Evolutionary conservation across 2,329 filamentous ascomycete genomes (phyloP).

Genomic region (Chaetomium sp.): DNA sequence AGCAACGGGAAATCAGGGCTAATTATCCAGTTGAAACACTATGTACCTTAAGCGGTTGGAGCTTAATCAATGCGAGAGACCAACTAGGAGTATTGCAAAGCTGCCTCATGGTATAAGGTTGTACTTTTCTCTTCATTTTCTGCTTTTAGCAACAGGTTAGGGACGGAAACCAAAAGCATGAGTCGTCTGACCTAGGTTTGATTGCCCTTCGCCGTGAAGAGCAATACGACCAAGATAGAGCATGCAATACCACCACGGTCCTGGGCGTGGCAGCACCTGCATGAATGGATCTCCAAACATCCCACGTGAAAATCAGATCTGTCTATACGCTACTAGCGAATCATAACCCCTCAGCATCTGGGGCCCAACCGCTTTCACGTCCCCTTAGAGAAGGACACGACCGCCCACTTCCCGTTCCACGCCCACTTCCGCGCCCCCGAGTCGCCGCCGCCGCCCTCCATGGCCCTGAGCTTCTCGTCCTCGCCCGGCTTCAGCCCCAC

Average conservation of each 20-base stretch:
- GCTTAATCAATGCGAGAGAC: too few species aligned
- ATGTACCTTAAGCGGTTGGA: too few species aligned
- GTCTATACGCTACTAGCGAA: background rate
- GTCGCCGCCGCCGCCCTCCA: slow-evolving; percentile 71
- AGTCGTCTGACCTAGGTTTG: too few species aligned
- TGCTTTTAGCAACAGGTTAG: too few species aligned
- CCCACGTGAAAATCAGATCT: background rate
- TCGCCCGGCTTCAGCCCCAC: slow-evolving; percentile 81
- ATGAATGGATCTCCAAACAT: background rate
- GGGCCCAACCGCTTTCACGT: slow-evolving; percentile 16
- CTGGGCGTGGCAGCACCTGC: background rate
- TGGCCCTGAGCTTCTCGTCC: slow-evolving; percentile 75
- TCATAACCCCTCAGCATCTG: background rate
- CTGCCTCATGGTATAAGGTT: too few species aligned
- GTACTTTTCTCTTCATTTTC: background rate
- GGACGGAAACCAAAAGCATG: too few species aligned
- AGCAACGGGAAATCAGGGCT: background rate
- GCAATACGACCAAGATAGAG: too few species aligned
- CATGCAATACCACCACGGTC: too few species aligned
- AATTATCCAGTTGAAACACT: background rate
- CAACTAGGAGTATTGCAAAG: too few species aligned
- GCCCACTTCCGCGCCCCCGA: slow-evolving; percentile 79
- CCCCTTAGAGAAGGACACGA: slow-evolving; percentile 81
- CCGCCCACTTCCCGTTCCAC: slow-evolving; percentile 95
- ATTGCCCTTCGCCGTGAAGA: too few species aligned